These are phyloP conservation scores for Saccharomycopsis fermentans DNA, from an alignment of 805 yeast genomes.

Conservation along the genomic window DNA sequence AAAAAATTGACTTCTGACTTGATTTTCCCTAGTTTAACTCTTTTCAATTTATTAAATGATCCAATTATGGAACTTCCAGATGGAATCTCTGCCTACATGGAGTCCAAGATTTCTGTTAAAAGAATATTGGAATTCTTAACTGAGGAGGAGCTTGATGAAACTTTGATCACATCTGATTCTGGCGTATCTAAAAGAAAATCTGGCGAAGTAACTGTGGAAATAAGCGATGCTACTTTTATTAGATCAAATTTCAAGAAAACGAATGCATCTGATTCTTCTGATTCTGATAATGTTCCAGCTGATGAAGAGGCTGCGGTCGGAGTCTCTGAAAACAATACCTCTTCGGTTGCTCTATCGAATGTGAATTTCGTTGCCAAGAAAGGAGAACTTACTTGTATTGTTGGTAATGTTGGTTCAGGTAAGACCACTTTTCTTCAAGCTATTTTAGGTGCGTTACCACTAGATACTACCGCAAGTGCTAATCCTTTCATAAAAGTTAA, in stretches of 20 bases:
- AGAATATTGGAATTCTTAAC: constrained; percentile 42
- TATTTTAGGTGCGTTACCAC: constrained; percentile 43
- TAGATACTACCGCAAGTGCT: constrained; percentile 21
- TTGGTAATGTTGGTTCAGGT: constrained; percentile 62
- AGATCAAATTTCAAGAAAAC: constrained; percentile 31
- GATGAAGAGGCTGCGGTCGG: constrained; percentile 36
- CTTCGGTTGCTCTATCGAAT: constrained; percentile 37
- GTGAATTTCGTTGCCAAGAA: constrained; percentile 41
- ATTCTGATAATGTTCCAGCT: constrained; percentile 20
- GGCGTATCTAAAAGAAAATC: neutral
- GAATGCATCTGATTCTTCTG: constrained; percentile 28
- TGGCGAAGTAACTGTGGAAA: constrained; percentile 28
- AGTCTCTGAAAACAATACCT: constrained; percentile 29
- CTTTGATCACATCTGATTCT: constrained; percentile 17
- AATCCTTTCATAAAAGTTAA: constrained; percentile 20
- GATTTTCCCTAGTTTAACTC: constrained; percentile 57
- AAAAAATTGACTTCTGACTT: constrained; percentile 54
- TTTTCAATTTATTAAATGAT: constrained; percentile 46
- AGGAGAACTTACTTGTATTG: constrained; percentile 48
- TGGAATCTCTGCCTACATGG: constrained; percentile 45
- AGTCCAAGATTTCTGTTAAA: constrained; percentile 46
- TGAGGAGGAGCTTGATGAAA: constrained; percentile 35
- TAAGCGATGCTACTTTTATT: constrained; percentile 42
- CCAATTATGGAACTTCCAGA: constrained; percentile 54
- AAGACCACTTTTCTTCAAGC: constrained; percentile 49